Evolutionary conservation across 2,329 filamentous ascomycete species (phyloP), one percentile per base, ranked within the genome.

Genomic region (Pseudogymnoascus destructans): DNA sequence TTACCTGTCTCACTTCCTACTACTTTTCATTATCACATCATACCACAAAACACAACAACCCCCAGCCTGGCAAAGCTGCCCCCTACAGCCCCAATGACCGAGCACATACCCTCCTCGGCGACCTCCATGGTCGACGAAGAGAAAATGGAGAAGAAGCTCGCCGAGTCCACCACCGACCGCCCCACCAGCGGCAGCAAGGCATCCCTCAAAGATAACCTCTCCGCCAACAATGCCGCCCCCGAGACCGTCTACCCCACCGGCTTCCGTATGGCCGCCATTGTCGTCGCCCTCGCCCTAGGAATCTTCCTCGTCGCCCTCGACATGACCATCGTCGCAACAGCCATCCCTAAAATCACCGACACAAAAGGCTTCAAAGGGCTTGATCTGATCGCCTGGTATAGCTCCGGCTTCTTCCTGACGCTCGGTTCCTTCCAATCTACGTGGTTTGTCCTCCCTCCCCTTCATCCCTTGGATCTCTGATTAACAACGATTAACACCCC

Each of bases 311-410:
- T 68, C 21, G 61, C 66, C 21, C 59, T 70, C 27, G 70, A 72
- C 57, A 66, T 77, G 74, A 79, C 77, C 11, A 80, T 80, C 59
- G 74, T 80, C n/a, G 76, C 77, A 3, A 80, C 77, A 0, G 78
- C 77, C 8, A 79, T 81, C 38, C 78, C 78, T 8, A 77, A 76
- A 61, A 80, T 81, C 64, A 79, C 78, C 1, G 74, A 76, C 61
- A 70, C 77, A 38, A 21, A 21, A 6, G 60, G 59, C 52, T 77
- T 79, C 69, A 70, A 76, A 59, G 72, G 75, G 54, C 72, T 80
- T 15, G 72, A 74, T 33, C 75, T 80, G 61, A 74, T 80, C 10
- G 75, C 77, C 19, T 84, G 81, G 81, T 84, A 84, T 63, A 79
- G 78, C 1, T 73, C 77, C 13, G 77, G 77, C 40, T 80, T 76